Percentiles rank a stretch among this genome's conserved stretches.
phyloP scores from a whole-genome alignment of 1,284 basidiomycete species.

The Cutaneotrichosporon mucoides region DNA sequence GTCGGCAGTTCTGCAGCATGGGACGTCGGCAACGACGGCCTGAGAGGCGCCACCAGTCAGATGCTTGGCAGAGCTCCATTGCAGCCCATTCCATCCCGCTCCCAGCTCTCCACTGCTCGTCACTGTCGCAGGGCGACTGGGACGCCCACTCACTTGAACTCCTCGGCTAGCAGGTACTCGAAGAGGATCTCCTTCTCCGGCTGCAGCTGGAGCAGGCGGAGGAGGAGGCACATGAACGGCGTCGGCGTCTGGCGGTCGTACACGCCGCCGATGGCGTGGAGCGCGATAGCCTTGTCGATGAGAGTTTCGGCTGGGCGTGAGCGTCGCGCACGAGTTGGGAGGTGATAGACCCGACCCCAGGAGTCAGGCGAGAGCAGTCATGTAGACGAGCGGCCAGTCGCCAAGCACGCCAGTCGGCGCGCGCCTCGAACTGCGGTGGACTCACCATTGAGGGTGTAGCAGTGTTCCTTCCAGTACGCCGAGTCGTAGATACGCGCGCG shows the following conservation, averaged over 20 bases:
- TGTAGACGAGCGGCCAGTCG: too few relatives aligned
- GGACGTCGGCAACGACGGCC: too few relatives aligned
- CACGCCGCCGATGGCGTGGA: slow-evolving; percentile 84
- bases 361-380: too few relatives aligned
- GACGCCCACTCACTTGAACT: slow-evolving; percentile 78
- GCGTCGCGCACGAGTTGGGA: too few relatives aligned
- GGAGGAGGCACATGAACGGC: slow-evolving; percentile 81
- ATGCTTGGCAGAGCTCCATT: too few relatives aligned
- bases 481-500: slow-evolving; percentile 95
- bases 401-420: neutral
- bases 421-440: slow-evolving; percentile 1
- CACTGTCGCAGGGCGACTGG: too few relatives aligned
- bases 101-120: too few relatives aligned
- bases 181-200: slow-evolving; percentile 94
- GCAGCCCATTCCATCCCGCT: too few relatives aligned
- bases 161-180: slow-evolving; percentile 90
- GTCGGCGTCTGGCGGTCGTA: slow-evolving; percentile 85
- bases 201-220: slow-evolving; percentile 94
- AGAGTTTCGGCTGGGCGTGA: slow-evolving; percentile 68
- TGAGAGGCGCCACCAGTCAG: too few relatives aligned
- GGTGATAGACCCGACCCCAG: too few relatives aligned
- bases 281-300: slow-evolving; percentile 84
- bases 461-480: slow-evolving; percentile 94
- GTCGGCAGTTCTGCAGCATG: too few relatives aligned
- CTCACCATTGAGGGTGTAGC: slow-evolving; percentile 82